Base-by-base conservation (phyloP, 495 filamentous ascomycete species). In the Entonaema liquescens region DNA sequence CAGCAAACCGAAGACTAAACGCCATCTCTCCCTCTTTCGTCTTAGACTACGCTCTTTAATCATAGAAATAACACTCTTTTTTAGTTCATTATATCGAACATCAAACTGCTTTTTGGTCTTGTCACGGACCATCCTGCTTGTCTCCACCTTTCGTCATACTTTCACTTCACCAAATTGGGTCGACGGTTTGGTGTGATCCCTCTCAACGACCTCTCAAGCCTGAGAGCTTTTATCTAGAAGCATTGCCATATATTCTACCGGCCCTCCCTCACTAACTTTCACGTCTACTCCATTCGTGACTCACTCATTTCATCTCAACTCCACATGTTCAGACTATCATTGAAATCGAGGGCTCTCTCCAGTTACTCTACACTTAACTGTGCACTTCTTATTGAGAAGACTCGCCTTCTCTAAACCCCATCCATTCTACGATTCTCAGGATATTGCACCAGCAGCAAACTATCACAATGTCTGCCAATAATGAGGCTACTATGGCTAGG, bases 401-500 rank as follows among this genome's bases (percentile, higher is more conserved):
- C 62, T 63, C 57, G 60, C 25, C 72, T 59, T 56, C 33, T 66
- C 52, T 28, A 53, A 67, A 61, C 29, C 25, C 25, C 33, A 44
- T 17, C 53, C 55, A 12, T 21, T 66, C 33, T 17, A 56, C 42
- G 5, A 50, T 42, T 47, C 70, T 59, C 56, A 17, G 64, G 47
- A 40, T 50, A 60, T 65, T 28, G 11, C 31, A 35, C 58, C 40
- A 54, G 38, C 31, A 23, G 29, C 53, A 49, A 15, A 61, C 59
- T 31, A 50, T 59, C 73, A 75, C 52, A 77, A 85, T 84, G 83
- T 70, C 82, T 49, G 73, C 79, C 73, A 84, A 78, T 72, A 78
- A 80, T 77, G 85, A 87, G 62, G 82, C 78, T 69, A 74, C 78
- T 44, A 87, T 85, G 81, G 81, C 79, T 31, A 85, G 87, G 59